Evolutionary conservation across 1,284 basidiomycete species (phyloP).

Genomic region (Ceratobasidium theobromae): DNA sequence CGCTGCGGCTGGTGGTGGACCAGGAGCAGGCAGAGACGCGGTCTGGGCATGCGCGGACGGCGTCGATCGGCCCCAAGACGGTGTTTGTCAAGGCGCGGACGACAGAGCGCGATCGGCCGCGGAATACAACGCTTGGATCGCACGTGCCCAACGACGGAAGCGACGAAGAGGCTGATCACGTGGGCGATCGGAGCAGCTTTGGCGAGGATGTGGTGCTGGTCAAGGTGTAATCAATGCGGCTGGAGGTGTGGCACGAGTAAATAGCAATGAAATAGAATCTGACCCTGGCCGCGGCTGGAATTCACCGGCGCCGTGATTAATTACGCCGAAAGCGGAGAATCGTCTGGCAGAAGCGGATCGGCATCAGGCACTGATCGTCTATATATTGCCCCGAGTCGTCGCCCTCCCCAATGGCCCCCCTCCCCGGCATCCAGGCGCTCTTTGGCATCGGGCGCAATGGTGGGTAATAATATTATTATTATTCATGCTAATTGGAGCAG

Average conservation of each 20-base stretch:
- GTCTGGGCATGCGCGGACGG: slow-evolving; percentile 9
- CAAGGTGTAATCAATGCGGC: not conserved
- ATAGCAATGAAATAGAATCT: not conserved
- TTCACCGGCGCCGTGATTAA: too few species aligned
- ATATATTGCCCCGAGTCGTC: too few species aligned
- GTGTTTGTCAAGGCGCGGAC: slow-evolving; percentile 22
- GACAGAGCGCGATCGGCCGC: slow-evolving; percentile 12
- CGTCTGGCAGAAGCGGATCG: slow-evolving; percentile 3
- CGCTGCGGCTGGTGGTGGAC: slow-evolving; percentile 10
- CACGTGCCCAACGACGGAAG: slow-evolving; percentile 18
- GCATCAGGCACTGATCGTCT: slow-evolving; percentile 28
- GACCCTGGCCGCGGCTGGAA: too few species aligned
- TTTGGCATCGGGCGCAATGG: slow-evolving; percentile 19
- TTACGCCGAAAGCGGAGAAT: too few species aligned
- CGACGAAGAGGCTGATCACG: slow-evolving; percentile 24
- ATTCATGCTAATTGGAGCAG: not conserved
- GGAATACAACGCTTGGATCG: not conserved
- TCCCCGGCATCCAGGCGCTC: slow-evolving; percentile 21
- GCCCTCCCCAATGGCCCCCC: too few species aligned
- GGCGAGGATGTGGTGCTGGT: slow-evolving; percentile 19
- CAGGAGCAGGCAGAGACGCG: not conserved
- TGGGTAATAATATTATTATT: not conserved
- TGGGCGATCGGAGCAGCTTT: slow-evolving; percentile 20
- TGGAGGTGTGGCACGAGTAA: too few species aligned
- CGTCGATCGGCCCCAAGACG: slow-evolving; percentile 8